These are phyloP conservation scores for Aureobasidium namibiae DNA, from an alignment of 2,329 filamentous ascomycete genomes.

Conservation along the genomic window DNA sequence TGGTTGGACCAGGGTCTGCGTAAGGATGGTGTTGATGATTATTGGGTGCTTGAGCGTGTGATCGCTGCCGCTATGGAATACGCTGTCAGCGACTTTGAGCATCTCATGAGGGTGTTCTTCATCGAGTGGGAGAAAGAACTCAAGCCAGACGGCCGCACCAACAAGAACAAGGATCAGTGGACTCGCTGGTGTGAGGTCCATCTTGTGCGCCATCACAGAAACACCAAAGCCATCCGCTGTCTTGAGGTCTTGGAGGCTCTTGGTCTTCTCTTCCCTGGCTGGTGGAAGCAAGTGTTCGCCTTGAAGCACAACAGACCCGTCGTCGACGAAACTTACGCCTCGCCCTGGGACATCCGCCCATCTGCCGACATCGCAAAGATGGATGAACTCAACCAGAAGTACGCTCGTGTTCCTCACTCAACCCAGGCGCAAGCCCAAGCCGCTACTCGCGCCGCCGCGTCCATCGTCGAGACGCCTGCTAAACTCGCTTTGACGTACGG, in stretches of 20 bases:
- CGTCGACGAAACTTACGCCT: background rate
- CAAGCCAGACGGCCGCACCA: background rate
- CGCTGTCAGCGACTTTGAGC: background rate
- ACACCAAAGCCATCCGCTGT: background rate
- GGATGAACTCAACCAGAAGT: background rate
- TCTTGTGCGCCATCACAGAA: background rate
- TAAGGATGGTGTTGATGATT: background rate
- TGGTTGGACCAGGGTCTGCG: background rate
- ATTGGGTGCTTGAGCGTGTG: background rate
- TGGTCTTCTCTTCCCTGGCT: slow-evolving; percentile 1
- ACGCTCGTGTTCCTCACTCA: background rate
- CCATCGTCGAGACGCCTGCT: background rate
- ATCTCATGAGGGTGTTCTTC: background rate
- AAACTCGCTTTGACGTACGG: background rate
- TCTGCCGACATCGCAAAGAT: background rate
- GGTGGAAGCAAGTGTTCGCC: background rate
- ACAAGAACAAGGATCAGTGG: background rate
- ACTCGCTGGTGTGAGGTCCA: background rate
- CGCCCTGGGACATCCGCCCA: background rate
- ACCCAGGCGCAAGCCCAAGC: background rate
- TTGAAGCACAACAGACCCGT: background rate
- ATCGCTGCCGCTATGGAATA: slow-evolving; percentile 3
- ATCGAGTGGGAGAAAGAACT: background rate
- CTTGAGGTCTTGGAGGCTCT: background rate
- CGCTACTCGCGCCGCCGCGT: background rate